Evolutionary conservation across 352 stramenopile genomes (phyloP), one percentile per base, ranked within the genome.

Genomic region (Pythium monospermum): DNA sequence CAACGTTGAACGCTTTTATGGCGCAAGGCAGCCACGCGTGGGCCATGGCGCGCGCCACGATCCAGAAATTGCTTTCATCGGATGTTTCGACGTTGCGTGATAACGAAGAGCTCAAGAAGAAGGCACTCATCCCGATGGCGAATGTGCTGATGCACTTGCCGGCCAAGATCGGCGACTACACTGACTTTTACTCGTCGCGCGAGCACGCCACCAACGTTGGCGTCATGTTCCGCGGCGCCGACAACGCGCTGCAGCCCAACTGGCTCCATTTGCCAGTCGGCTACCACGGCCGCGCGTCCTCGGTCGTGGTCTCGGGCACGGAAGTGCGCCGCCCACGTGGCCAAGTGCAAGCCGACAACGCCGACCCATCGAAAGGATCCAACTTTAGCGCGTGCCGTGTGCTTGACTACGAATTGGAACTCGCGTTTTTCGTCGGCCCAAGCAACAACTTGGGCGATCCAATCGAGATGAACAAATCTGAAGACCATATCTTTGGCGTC

Each of bases 341-440:
- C 27, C 95, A 98, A 62, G 60, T 98, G 27, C 92, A 98, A 71
- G 82, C 74, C 2, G 87, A 98, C 66, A 70, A 79, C 25, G 66
- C 68, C 6, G 86, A 98, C 62, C 87, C 90, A 13, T 90, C 66
- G n/a, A 90, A 97, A 68, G 95, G 94, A 23, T 97, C 87, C 49
- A 73, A 80, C 18, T 96, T 95, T 66, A 86, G 77, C 18, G 73
- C 94, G 1, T 98, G 73, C 58, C 77, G 84, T 54, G 62, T 96
- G 30, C 73, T 99, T 37, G 96, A 99, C 73, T 98, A 98, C 80
- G 96, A 99, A 59, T 76, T 98, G 31, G 95, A 99, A 66, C 93
- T 98, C 59, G 96, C 86, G 16, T 96, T 97, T 66, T 97, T 99
- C 49, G 87, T 98, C 16, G 94, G 93, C 5, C 59, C 72, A 4